These are phyloP conservation scores for Withania somnifera DNA, from an alignment of 305 asterid genomes.

Conservation along the genomic window DNA sequence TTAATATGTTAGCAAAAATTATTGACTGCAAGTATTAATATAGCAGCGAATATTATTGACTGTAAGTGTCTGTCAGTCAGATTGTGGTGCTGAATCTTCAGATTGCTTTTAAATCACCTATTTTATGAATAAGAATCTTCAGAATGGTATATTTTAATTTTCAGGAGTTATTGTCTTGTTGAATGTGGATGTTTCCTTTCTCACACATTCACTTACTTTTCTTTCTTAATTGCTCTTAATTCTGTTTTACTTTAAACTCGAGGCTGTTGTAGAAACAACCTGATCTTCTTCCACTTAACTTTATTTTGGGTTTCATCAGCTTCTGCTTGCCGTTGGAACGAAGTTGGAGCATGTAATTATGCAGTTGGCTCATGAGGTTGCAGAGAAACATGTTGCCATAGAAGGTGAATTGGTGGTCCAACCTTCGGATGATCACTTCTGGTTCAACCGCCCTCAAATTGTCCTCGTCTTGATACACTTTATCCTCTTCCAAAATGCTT, in stretches of 20 bases:
- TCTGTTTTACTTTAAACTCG: background rate
- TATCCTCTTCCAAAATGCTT: conserved; percentile 94
- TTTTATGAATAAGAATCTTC: too few relatives aligned
- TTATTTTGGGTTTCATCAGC: conserved; percentile 27
- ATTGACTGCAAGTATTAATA: background rate
- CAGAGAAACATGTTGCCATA: conserved; percentile 79
- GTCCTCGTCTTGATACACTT: conserved; percentile 78
- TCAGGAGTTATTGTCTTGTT: background rate
- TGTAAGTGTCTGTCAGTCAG: background rate
- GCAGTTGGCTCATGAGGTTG: conserved; percentile 83
- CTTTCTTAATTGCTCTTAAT: background rate
- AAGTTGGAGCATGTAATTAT: conserved; percentile 86
- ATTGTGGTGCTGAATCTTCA: background rate
- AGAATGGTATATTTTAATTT: background rate
- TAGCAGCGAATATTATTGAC: background rate
- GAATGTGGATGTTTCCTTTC: background rate
- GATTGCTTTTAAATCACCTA: background rate
- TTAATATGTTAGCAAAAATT: background rate
- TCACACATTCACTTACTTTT: background rate
- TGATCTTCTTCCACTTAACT: background rate
- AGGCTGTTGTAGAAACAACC: background rate
- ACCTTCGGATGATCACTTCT: conserved; percentile 88
- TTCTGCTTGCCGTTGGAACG: conserved; percentile 82
- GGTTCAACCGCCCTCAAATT: conserved; percentile 71
- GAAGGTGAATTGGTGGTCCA: conserved; percentile 81